Percentiles rank a stretch among this genome's conserved stretches.
Conservation (phyloP, 441 rosid genomes). For the Erodium chrysanthum region DNA sequence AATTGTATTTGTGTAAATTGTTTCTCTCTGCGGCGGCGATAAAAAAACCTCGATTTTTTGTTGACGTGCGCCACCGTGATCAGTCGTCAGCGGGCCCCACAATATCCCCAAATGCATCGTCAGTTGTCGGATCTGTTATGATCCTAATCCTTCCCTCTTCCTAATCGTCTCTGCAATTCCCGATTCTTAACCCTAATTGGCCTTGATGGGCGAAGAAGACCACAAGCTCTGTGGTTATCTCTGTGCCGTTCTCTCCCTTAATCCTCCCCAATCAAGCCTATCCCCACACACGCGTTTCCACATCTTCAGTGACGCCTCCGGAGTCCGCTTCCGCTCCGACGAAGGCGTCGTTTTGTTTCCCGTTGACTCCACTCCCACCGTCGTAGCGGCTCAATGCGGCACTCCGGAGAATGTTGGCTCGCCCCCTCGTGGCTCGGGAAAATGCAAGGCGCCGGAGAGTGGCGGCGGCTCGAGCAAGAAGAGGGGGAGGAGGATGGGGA, state of each 20-base stretch:
- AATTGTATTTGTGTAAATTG: neutral
- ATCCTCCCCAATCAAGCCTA: slow-evolving; percentile 18
- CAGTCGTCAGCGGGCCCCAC: neutral
- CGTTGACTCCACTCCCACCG: slow-evolving; percentile 4
- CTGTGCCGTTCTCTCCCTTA: slow-evolving; percentile 38
- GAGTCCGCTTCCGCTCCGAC: slow-evolving; percentile 36
- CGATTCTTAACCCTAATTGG: neutral
- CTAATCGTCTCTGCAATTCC: too few relatives aligned
- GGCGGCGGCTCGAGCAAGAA: slow-evolving; percentile 11
- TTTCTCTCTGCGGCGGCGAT: neutral
- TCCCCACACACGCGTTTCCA: slow-evolving; percentile 37
- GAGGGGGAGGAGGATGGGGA: slow-evolving; percentile 27
- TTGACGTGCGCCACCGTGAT: neutral
- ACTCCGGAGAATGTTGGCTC: too few relatives aligned
- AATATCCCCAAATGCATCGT: neutral
- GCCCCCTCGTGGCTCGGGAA: too few relatives aligned
- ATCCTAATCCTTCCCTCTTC: too few relatives aligned
- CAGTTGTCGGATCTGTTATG: neutral
- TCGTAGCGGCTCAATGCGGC: too few relatives aligned
- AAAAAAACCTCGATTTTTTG: too few relatives aligned
- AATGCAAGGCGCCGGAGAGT: too few relatives aligned
- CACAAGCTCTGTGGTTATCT: slow-evolving; percentile 76
- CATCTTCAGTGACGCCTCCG: slow-evolving; percentile 28
- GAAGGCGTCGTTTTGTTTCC: slow-evolving; percentile 36
- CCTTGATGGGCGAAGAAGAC: slow-evolving; percentile 13